phyloP scores from a whole-genome alignment of 345 rosid species.

The Melaleuca quinquenervia region DNA sequence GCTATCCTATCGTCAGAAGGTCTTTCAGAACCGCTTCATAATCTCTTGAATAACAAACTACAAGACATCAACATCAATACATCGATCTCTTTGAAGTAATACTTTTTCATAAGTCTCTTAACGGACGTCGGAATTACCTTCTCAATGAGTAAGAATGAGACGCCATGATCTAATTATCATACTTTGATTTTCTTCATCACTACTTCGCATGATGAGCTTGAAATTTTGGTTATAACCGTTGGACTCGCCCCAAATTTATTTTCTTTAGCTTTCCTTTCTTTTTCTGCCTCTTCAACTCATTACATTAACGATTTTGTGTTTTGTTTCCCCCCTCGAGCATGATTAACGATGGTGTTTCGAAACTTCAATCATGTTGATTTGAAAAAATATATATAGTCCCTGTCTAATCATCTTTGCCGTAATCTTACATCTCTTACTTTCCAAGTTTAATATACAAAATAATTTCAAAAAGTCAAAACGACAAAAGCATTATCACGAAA shows the following conservation, averaged over 20 bases:
- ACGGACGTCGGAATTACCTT: not conserved
- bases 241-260: not conserved
- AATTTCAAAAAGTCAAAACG: not conserved
- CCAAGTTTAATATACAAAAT: not conserved
- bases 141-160: not conserved
- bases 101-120: not conserved
- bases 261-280: not conserved
- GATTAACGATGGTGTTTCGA: not conserved
- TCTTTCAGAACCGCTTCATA: no score
- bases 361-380: not conserved
- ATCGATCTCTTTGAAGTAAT: not conserved
- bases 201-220: no score
- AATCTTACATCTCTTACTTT: not conserved
- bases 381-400: not conserved
- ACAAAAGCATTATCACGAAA: not conserved
- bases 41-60: no score
- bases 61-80: no score
- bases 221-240: not conserved
- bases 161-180: not conserved
- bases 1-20: no score
- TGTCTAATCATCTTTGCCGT: not conserved
- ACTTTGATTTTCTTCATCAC: no score
- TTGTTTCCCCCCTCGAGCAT: not conserved
- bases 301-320: not conserved
- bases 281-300: not conserved